phyloP scores from a whole-genome alignment of 345 rosid species.

The Eutrema yunnanense region DNA sequence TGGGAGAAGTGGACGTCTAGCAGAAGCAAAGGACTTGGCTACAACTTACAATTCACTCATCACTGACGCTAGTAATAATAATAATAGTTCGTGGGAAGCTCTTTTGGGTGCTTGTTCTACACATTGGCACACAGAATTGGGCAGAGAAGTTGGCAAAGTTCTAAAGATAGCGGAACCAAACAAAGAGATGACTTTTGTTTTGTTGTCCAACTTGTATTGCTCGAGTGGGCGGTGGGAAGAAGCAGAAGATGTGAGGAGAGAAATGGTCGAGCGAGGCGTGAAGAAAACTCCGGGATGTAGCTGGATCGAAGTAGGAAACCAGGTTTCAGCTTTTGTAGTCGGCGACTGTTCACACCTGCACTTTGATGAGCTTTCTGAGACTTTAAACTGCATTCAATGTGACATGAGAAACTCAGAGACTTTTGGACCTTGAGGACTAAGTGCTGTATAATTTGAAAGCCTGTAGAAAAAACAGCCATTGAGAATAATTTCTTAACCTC shows the following conservation, averaged over 20 bases:
- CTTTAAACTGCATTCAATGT: slow-evolving; percentile 33
- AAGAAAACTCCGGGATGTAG: slow-evolving; percentile 75
- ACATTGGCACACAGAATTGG: slow-evolving; percentile 39
- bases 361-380: slow-evolving; percentile 31
- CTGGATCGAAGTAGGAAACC: slow-evolving; percentile 65
- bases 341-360: slow-evolving; percentile 36
- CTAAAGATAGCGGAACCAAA: slow-evolving; percentile 34
- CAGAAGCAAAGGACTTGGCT: slow-evolving; percentile 49
- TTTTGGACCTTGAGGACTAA: background rate
- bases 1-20: slow-evolving; percentile 57
- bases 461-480: no score
- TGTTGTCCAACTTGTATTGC: slow-evolving; percentile 64
- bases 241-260: slow-evolving; percentile 67
- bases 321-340: slow-evolving; percentile 44
- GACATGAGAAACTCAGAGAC: slow-evolving; percentile 43
- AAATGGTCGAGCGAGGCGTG: slow-evolving; percentile 54
- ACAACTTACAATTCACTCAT: slow-evolving; percentile 16
- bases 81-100: slow-evolving; percentile 35
- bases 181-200: slow-evolving; percentile 57
- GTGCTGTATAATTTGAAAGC: background rate
- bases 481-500: no score
- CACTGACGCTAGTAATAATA: background rate
- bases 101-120: slow-evolving; percentile 60
- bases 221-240: slow-evolving; percentile 61
- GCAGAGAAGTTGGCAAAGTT: slow-evolving; percentile 37